Evolutionary conservation across 352 stramenopile species (phyloP).

Genomic region (Phytophthora vignae): DNA sequence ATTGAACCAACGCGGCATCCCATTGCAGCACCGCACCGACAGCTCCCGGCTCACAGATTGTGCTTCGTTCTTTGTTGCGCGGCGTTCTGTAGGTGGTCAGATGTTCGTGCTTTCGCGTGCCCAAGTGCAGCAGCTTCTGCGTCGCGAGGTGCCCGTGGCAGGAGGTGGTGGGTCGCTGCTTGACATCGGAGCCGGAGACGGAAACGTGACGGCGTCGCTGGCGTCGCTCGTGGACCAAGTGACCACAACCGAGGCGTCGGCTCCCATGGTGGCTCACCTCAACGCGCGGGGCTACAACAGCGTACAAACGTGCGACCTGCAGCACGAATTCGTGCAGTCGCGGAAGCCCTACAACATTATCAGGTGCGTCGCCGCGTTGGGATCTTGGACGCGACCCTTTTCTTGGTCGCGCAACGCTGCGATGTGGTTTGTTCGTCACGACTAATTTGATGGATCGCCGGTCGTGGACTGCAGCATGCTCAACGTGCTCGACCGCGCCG

Average conservation of each 20-base stretch:
- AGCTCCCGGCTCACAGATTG: slow-evolving; percentile 12
- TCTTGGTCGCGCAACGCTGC: slow-evolving; percentile 30
- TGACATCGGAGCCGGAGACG: slow-evolving; percentile 86
- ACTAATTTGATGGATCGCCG: slow-evolving; percentile 22
- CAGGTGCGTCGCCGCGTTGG: slow-evolving; percentile 51
- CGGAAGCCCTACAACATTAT: slow-evolving; percentile 83
- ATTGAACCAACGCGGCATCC: slow-evolving; percentile 7
- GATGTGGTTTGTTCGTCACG: slow-evolving; percentile 37
- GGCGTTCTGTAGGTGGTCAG: slow-evolving; percentile 63
- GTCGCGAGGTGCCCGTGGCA: slow-evolving; percentile 48
- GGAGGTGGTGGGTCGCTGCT: slow-evolving; percentile 55
- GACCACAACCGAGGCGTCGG: slow-evolving; percentile 78
- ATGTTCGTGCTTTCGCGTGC: slow-evolving; percentile 88
- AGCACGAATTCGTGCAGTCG: slow-evolving; percentile 71
- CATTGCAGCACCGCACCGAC: slow-evolving; percentile 21
- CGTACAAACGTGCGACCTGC: slow-evolving; percentile 74
- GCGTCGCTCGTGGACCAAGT: slow-evolving; percentile 78
- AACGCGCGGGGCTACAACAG: slow-evolving; percentile 83
- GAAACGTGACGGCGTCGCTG: slow-evolving; percentile 84
- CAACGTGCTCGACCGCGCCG: slow-evolving; percentile 84
- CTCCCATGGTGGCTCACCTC: slow-evolving; percentile 81
- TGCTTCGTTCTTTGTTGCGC: background rate
- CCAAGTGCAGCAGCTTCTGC: slow-evolving; percentile 75
- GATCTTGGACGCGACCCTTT: slow-evolving; percentile 27
- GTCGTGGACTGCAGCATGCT: slow-evolving; percentile 56